Conservation (phyloP, 768 basidiomycete species). For the Asterophora lycoperdoides region DNA sequence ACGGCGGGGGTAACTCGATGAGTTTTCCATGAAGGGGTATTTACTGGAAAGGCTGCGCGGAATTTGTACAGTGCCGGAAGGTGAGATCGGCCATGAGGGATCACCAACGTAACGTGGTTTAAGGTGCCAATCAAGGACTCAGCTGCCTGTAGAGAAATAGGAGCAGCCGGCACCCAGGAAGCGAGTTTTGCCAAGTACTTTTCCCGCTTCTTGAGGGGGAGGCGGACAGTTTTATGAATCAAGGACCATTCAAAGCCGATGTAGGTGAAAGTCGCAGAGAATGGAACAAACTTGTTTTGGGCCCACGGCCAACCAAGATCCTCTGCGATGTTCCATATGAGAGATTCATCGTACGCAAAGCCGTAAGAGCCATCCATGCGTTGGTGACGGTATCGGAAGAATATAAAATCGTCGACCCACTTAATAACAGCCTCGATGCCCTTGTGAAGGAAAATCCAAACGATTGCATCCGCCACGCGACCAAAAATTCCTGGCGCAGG, state of each 20-base stretch:
- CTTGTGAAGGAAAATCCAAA: neutral
- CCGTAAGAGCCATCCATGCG: neutral
- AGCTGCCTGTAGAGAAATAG: slow-evolving; percentile 15
- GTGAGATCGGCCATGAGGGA: slow-evolving; percentile 25
- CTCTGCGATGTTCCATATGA: neutral
- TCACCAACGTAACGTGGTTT: slow-evolving; percentile 30
- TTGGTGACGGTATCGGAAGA: neutral
- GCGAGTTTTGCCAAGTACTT: slow-evolving; percentile 17
- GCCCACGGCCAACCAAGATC: slow-evolving; percentile 5
- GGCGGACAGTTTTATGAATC: neutral
- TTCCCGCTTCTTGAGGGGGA: neutral
- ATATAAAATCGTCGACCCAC: neutral
- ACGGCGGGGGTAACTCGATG: slow-evolving; percentile 15
- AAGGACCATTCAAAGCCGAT: neutral
- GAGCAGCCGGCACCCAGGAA: slow-evolving; percentile 11
- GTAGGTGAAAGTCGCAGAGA: neutral
- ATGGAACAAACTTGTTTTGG: neutral
- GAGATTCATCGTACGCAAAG: neutral
- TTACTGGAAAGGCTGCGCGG: slow-evolving; percentile 18
- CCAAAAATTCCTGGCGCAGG: neutral
- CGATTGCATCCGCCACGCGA: neutral
- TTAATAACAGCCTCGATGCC: too few species aligned
- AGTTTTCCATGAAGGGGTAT: slow-evolving; percentile 8
- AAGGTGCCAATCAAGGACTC: slow-evolving; percentile 31
- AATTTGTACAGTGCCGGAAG: slow-evolving; percentile 29